These are phyloP conservation scores for Ascocoryne sarcoides DNA, from an alignment of 2,329 filamentous ascomycete genomes.

Conservation along the genomic window DNA sequence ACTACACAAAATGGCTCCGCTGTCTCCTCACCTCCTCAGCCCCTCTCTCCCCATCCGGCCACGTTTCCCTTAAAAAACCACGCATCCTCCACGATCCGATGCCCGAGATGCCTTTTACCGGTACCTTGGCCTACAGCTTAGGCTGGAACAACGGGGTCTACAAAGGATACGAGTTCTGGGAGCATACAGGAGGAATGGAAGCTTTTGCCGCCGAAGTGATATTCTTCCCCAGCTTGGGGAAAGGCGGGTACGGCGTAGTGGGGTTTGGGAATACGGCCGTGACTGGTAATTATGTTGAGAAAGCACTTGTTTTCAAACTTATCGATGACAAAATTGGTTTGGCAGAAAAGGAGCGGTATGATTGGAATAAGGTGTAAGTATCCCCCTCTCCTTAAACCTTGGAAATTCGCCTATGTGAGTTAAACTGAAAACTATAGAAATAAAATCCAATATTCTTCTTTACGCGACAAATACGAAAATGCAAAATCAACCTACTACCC, in stretches of 20 bases:
- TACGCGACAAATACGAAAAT: slow-evolving; percentile 22
- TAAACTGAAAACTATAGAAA: slow-evolving; percentile 1
- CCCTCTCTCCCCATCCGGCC: slow-evolving; percentile 29
- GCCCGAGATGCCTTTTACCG: slow-evolving; percentile 21
- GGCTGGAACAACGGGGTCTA: slow-evolving; percentile 34
- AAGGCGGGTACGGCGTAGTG: slow-evolving; percentile 36
- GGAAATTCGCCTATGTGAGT: too few species aligned
- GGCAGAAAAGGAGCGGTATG: slow-evolving; percentile 28
- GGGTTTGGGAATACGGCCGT: slow-evolving; percentile 37
- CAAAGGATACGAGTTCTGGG: slow-evolving; percentile 34
- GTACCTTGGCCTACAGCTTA: slow-evolving; percentile 32
- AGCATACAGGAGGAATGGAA: slow-evolving; percentile 36
- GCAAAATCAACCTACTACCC: slow-evolving; percentile 33
- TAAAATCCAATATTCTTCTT: slow-evolving; percentile 19
- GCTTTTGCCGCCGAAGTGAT: slow-evolving; percentile 36
- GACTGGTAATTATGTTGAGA: slow-evolving; percentile 31
- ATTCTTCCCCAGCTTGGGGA: slow-evolving; percentile 37
- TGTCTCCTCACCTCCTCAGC: slow-evolving; percentile 35
- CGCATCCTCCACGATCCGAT: slow-evolving; percentile 16
- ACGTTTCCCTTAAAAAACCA: slow-evolving; percentile 29
- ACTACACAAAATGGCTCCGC: slow-evolving; percentile 44
- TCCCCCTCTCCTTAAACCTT: background rate
- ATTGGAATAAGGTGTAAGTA: slow-evolving; percentile 31
- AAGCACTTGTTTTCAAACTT: slow-evolving; percentile 31
- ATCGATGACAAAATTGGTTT: slow-evolving; percentile 34